phyloP scores from a whole-genome alignment of 257 asterid species.

The Jacaranda copaia region DNA sequence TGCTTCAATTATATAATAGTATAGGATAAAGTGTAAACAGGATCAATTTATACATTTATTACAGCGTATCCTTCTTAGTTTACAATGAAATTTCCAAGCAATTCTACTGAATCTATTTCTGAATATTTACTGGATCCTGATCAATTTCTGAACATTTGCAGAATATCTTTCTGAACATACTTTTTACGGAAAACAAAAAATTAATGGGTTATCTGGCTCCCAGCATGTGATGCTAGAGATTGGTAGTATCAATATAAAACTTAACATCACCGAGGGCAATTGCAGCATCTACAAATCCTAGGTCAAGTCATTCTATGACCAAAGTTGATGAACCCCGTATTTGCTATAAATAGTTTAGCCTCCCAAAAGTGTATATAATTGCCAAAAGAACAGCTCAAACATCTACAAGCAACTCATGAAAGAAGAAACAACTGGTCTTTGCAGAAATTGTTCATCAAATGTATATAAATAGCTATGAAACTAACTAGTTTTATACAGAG shows the following conservation, averaged over 20 bases:
- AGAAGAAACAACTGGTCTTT: slow-evolving; percentile 21
- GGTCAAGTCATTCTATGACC: slow-evolving; percentile 19
- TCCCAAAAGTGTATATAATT: background rate
- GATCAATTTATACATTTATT: background rate
- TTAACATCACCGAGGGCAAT: slow-evolving; percentile 7
- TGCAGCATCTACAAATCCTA: background rate
- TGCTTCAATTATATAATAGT: background rate
- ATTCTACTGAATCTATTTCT: background rate
- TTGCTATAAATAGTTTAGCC: background rate
- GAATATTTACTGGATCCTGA: background rate
- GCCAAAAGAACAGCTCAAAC: slow-evolving; percentile 29
- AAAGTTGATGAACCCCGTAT: background rate
- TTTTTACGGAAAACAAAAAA: slow-evolving; percentile 13
- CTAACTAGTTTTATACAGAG: background rate
- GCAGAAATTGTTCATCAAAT: slow-evolving; percentile 10
- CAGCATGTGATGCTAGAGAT: slow-evolving; percentile 6
- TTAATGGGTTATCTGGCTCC: slow-evolving; percentile 13
- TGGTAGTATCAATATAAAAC: slow-evolving; percentile 6
- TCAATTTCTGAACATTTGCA: background rate
- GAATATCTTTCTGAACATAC: no score
- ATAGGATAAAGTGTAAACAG: slow-evolving; percentile 13
- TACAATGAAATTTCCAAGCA: background rate
- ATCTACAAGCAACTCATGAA: slow-evolving; percentile 20
- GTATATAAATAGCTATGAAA: background rate
- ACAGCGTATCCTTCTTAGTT: slow-evolving; percentile 7